Evolutionary conservation across 2,329 filamentous ascomycete species (phyloP).

Genomic region (Sodiomyces alkalinus): DNA sequence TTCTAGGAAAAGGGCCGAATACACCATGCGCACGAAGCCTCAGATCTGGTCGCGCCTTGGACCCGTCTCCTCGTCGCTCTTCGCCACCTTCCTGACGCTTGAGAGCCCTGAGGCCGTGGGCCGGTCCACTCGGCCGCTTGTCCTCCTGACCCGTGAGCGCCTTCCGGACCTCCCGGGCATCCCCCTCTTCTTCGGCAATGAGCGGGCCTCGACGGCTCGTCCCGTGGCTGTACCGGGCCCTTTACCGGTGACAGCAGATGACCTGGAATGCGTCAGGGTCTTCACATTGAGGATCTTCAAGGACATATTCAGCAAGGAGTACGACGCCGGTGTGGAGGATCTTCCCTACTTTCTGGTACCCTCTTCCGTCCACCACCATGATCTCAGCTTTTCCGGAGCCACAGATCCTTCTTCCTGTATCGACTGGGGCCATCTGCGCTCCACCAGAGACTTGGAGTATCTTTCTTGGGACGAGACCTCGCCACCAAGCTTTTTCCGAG

Average conservation of each 20-base stretch:
- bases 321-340: slow-evolving; percentile 43
- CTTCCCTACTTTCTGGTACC: slow-evolving; percentile 81
- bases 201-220: slow-evolving; percentile 41
- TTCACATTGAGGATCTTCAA: slow-evolving; percentile 68
- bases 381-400: slow-evolving; percentile 9
- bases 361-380: slow-evolving; percentile 12
- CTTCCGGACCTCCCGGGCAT: slow-evolving; percentile 54
- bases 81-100: slow-evolving; percentile 46
- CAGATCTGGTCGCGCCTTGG: slow-evolving; percentile 47
- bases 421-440: slow-evolving; percentile 44
- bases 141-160: slow-evolving; percentile 51
- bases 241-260: slow-evolving; percentile 25
- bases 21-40: slow-evolving; percentile 69
- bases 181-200: slow-evolving; percentile 54
- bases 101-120: slow-evolving; percentile 37
- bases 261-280: slow-evolving; percentile 40
- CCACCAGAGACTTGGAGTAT: slow-evolving; percentile 17
- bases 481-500: slow-evolving; percentile 31
- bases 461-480: slow-evolving; percentile 25
- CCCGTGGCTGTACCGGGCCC: slow-evolving; percentile 26
- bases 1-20: slow-evolving; percentile 57
- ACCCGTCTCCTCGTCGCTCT: slow-evolving; percentile 32
- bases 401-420: slow-evolving; percentile 17
- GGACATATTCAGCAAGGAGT: slow-evolving; percentile 83
- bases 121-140: slow-evolving; percentile 45